A percentile compares a stretch with the other conserved stretches of the same genome.
Evolutionary conservation across 2,329 filamentous ascomycete species (phyloP).

Genomic region (Fusarium sp.): DNA sequence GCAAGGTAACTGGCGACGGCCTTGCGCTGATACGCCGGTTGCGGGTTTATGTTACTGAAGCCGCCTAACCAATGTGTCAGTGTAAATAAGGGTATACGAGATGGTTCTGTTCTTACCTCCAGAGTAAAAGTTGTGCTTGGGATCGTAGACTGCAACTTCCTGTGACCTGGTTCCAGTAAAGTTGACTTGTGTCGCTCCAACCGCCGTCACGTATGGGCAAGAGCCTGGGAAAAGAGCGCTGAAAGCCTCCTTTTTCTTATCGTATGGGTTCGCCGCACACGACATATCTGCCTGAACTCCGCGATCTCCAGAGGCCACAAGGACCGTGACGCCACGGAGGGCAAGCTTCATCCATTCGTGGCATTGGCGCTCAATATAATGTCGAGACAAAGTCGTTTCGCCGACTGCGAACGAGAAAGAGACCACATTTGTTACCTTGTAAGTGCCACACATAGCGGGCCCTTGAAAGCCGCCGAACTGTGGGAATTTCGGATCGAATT

Average conservation of each 20-base stretch:
- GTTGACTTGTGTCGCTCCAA: slow-evolving; percentile 13
- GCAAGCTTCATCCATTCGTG: slow-evolving; percentile 22
- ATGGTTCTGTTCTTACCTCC: neutral
- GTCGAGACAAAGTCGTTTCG: neutral
- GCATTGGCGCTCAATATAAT: neutral
- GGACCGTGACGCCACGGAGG: slow-evolving; percentile 1
- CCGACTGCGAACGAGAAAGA: slow-evolving; percentile 1
- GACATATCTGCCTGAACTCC: neutral
- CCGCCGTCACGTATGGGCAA: neutral
- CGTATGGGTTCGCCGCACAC: neutral
- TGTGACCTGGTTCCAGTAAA: neutral
- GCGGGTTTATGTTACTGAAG: neutral
- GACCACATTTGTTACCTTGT: slow-evolving; percentile 1
- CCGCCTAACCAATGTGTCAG: neutral
- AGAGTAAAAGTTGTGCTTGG: slow-evolving; percentile 18
- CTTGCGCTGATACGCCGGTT: slow-evolving; percentile 1
- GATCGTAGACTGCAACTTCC: slow-evolving; percentile 4
- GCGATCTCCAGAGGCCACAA: slow-evolving; percentile 1
- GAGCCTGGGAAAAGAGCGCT: neutral
- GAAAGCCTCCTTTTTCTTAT: neutral
- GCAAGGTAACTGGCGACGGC: slow-evolving; percentile 4
- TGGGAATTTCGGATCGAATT: neutral
- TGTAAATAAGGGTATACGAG: accelerated
- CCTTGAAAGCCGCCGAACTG: neutral
- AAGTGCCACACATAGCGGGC: slow-evolving; percentile 15